phyloP scores from a whole-genome alignment of 495 filamentous ascomycete genomes.

The Penicillium diatomitis region DNA sequence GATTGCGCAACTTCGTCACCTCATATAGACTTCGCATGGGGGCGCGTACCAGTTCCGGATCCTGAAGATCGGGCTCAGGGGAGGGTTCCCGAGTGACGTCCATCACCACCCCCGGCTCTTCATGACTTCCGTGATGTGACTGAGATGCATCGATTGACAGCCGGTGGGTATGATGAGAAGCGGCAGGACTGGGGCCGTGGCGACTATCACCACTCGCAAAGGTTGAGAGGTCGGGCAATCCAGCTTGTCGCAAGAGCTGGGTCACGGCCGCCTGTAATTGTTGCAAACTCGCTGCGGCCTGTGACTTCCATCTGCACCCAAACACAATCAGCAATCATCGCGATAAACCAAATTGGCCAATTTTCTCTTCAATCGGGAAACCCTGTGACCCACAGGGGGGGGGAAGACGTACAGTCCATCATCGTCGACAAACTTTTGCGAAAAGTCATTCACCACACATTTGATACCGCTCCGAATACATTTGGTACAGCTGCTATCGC shows the following conservation, averaged over 20 bases:
- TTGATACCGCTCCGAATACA: conserved; percentile 39
- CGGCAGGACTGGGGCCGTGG: conserved; percentile 24
- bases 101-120: conserved; percentile 27
- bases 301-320: conserved; percentile 33
- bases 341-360: too few relatives aligned
- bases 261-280: conserved; percentile 38
- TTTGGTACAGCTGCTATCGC: conserved; percentile 36
- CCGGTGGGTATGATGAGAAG: conserved; percentile 9
- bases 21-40: conserved; percentile 54
- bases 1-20: conserved; percentile 47
- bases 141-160: conserved; percentile 20
- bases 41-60: conserved; percentile 40
- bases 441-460: conserved; percentile 41
- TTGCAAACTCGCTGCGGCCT: conserved; percentile 30
- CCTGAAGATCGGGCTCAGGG: conserved; percentile 41
- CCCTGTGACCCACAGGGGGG: not conserved
- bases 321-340: conserved; percentile 4
- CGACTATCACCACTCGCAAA: conserved; percentile 23
- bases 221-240: conserved; percentile 32
- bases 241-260: conserved; percentile 32
- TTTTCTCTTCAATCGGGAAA: not conserved
- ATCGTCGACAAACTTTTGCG: conserved; percentile 41
- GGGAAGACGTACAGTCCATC: conserved; percentile 31
- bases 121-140: conserved; percentile 16
- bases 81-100: conserved; percentile 43